Evolutionary conservation across 176 grass and related monocot species (phyloP), one percentile per base, ranked within the genome.

Genomic region (Triticum monococcum): DNA sequence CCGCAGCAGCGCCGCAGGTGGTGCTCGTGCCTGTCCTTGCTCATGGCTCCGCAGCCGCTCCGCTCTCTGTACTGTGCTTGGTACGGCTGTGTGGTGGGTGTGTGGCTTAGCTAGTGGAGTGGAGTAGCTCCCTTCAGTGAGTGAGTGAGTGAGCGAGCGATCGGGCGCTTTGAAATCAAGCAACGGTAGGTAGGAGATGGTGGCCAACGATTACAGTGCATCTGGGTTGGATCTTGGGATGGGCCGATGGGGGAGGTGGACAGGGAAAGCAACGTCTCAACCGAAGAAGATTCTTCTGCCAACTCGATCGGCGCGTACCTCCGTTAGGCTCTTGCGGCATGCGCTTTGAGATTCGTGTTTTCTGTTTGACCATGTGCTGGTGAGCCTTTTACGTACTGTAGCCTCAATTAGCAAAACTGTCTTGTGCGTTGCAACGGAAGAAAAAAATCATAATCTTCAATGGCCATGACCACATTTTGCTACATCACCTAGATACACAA

Each of bases 211-310:
- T 22, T 59, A 59, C 56, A 59, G 56, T 59, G 56, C 56, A 59
- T 59, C 20, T 59, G 56, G 18, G 56, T 59, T 59, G 56, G 56
- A 59, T 80, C 16, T 59, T 59, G 56, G 81, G 35, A 26, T 6
- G n/a, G n/a, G n/a, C n/a, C n/a, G n/a, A n/a, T n/a, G 28, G 36
- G 13, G 30, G 85, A 75, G 28, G 81, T 3, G 56, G 56, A 3
- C 56, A 12, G 60, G 59, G 90, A 88, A 82, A 85, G 90, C 18
- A 82, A 81, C 90, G 78, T 82, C 90, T 85, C 86, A 91, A 68
- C 90, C 12, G 1, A 71, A 13, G 37, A 70, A 91, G 86, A 88
- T 88, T 88, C 90, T 82, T 78, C 86, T 12, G 62, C 69, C 85
- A 59, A 22, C 20, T 59, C 18, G 56, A 59, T 3, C 56, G 56